Conservation (phyloP, 139 green algal genomes). For the Diplosphaera chodatii region DNA sequence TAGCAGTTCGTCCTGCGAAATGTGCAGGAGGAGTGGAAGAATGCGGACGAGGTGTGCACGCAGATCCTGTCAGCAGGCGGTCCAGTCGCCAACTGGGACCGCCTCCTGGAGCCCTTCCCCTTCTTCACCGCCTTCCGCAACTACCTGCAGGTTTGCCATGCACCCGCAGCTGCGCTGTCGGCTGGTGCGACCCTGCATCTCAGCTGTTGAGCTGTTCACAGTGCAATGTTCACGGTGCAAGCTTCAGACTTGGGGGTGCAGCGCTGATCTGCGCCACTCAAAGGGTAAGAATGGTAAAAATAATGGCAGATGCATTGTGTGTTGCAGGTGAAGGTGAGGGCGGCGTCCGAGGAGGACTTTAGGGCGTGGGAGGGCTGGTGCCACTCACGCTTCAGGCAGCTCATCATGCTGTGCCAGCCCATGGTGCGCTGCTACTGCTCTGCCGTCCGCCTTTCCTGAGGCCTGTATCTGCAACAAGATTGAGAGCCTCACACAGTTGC, state of each 20-base stretch:
- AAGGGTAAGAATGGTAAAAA: not conserved
- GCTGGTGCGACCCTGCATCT: too few species aligned
- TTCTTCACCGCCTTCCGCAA: constrained; percentile 81
- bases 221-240: too few species aligned
- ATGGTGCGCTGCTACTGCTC: not conserved
- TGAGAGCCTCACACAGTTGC: too few species aligned
- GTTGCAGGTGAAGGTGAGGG: constrained; percentile 72
- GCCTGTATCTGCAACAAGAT: too few species aligned
- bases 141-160: constrained; percentile 59
- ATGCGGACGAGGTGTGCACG: constrained; percentile 47
- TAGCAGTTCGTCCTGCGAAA: too few species aligned
- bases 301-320: too few species aligned
- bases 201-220: too few species aligned
- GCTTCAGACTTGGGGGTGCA: too few species aligned
- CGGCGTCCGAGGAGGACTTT: constrained; percentile 59
- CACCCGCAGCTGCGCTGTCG: too few species aligned
- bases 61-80: constrained; percentile 24
- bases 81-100: constrained; percentile 44
- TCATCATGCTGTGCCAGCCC: constrained; percentile 47
- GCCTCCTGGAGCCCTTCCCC: constrained; percentile 56
- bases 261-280: too few species aligned
- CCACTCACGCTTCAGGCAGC: constrained; percentile 67
- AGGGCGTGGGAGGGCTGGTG: constrained; percentile 84
- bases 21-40: constrained; percentile 40
- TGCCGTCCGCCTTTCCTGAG: too few species aligned